phyloP scores from a whole-genome alignment of 176 grass and related monocot genomes.

The Musa schizocarpa region DNA sequence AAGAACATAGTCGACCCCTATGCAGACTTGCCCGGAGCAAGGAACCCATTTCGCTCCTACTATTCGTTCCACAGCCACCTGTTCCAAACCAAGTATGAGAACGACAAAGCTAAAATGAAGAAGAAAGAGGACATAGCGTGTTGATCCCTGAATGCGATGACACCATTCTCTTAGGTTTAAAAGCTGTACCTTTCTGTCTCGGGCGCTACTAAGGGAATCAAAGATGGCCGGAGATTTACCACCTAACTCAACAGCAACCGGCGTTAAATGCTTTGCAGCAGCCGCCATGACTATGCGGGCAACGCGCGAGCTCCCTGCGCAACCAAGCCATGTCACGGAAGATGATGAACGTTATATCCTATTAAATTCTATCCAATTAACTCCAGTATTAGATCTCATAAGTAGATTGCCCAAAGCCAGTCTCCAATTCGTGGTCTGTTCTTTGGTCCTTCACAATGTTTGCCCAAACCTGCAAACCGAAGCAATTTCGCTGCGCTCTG shows the following conservation, averaged over 20 bases:
- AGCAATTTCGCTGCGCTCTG: too few relatives aligned
- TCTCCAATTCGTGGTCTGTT: too few relatives aligned
- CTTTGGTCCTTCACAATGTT: too few relatives aligned
- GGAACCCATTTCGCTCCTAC: slow-evolving; percentile 67
- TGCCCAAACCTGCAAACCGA: too few relatives aligned
- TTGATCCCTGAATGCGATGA: background rate
- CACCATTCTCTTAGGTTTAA: background rate
- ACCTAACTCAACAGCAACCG: slow-evolving; percentile 80
- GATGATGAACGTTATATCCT: too few relatives aligned
- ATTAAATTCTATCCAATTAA: too few relatives aligned
- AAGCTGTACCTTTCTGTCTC: slow-evolving; percentile 33
- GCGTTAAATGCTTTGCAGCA: slow-evolving; percentile 78
- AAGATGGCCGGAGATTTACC: slow-evolving; percentile 95
- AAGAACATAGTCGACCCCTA: slow-evolving; percentile 80
- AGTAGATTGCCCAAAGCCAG: too few relatives aligned
- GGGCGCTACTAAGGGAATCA: slow-evolving; percentile 35
- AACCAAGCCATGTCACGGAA: background rate
- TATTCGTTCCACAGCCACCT: slow-evolving; percentile 53
- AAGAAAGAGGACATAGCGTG: too few relatives aligned
- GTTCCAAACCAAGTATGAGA: background rate
- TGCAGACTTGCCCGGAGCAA: slow-evolving; percentile 80
- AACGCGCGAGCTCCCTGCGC: slow-evolving; percentile 52
- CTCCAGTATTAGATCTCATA: too few relatives aligned
- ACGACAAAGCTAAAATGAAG: too few relatives aligned
- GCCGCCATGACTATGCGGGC: slow-evolving; percentile 71